These are phyloP conservation scores for Neoboletus subvelutipes DNA, from an alignment of 768 basidiomycete genomes.

Conservation along the genomic window DNA sequence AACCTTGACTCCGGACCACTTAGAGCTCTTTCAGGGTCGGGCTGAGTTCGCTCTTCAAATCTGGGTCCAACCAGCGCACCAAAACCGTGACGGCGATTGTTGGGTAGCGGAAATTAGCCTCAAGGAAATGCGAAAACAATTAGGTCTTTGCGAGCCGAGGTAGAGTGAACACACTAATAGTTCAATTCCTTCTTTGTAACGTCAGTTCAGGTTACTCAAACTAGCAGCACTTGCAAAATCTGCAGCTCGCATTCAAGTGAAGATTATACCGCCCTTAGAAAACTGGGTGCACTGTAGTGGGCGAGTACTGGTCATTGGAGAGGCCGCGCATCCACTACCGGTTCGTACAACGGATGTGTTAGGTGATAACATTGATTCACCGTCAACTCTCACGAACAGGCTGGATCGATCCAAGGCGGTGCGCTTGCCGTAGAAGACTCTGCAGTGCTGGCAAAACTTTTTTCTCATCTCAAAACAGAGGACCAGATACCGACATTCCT, in stretches of 20 bases:
- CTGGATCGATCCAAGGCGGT: conserved; percentile 51
- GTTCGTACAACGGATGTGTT: conserved; percentile 33
- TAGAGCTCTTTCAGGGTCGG: conserved; percentile 34
- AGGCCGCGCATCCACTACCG: conserved; percentile 58
- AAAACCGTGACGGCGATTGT: conserved; percentile 29
- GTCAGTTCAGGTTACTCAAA: conserved; percentile 34
- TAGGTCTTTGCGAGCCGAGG: conserved; percentile 39
- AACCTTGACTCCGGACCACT: background rate
- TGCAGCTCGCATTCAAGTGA: conserved; percentile 38
- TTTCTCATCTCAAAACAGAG: conserved; percentile 46
- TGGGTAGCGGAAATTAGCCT: conserved; percentile 37
- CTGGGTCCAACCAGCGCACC: conserved; percentile 28
- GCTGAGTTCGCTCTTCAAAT: conserved; percentile 34
- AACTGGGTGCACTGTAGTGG: conserved; percentile 50
- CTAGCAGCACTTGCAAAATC: conserved; percentile 37
- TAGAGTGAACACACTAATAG: conserved; percentile 16
- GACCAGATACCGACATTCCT: conserved; percentile 53
- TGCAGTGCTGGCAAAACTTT: conserved; percentile 57
- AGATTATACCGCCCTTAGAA: conserved; percentile 41
- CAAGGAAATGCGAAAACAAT: conserved; percentile 29
- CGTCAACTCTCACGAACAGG: conserved; percentile 34
- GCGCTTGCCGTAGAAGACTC: conserved; percentile 62
- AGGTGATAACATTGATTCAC: background rate
- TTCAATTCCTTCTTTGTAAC: background rate
- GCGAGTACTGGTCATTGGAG: conserved; percentile 53